phyloP scores from a whole-genome alignment of 139 green algal genomes.

The Chlorella vulgaris region DNA sequence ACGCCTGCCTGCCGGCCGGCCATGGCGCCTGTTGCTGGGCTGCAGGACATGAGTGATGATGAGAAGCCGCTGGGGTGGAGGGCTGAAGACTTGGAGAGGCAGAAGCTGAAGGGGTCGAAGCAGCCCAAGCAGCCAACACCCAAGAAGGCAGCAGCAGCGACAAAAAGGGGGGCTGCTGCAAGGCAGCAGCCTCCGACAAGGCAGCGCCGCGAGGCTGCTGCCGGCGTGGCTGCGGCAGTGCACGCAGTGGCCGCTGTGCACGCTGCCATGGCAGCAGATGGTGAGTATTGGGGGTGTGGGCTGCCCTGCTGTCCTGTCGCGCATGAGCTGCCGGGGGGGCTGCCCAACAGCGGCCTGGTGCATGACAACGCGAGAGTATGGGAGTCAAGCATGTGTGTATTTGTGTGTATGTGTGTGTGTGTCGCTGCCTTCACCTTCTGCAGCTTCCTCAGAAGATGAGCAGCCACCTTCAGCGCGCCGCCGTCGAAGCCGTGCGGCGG shows the following conservation, averaged over 20 bases:
- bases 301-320: background rate
- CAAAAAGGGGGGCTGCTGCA: background rate
- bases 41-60: conserved; percentile 36
- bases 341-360: too few relatives aligned
- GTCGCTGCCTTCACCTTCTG: background rate
- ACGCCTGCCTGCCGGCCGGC: too few relatives aligned
- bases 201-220: conserved; percentile 4
- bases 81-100: background rate
- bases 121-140: background rate
- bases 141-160: background rate
- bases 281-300: background rate
- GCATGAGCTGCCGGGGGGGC: too few relatives aligned
- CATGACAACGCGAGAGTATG: too few relatives aligned
- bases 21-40: background rate
- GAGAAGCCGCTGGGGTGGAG: conserved; percentile 32
- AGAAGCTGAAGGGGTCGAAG: background rate
- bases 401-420: background rate
- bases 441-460: conserved; percentile 17
- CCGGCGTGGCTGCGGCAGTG: background rate
- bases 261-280: background rate
- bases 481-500: background rate
- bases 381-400: too few relatives aligned
- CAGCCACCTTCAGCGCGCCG: conserved; percentile 15
- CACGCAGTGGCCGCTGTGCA: background rate
- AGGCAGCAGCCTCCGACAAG: background rate